Base-by-base conservation (phyloP, 1,284 basidiomycete species). In the Trichosporon faecale region DNA sequence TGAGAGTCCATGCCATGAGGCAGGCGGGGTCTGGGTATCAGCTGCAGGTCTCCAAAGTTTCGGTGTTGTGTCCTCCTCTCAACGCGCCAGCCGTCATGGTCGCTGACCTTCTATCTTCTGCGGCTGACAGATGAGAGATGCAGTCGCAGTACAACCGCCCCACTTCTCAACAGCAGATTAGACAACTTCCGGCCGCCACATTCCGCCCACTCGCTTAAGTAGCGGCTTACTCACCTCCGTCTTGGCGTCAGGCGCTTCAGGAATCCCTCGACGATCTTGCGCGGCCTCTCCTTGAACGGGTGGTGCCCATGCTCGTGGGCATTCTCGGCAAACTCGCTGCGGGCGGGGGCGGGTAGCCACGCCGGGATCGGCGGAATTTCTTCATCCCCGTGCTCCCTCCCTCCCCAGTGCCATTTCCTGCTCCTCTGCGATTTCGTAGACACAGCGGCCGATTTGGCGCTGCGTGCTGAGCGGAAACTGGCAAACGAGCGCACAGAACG, bases 181-280 rank as follows among this genome's bases (percentile, higher is more conserved):
- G n/a, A n/a, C n/a, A n/a, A n/a, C n/a, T n/a, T n/a, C n/a, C n/a
- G n/a, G n/a, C 9, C 11, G 11, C 35, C 9, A 37, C 35, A 14
- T 14, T 3, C 35, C 35, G 12, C 35, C 3, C 9, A 8, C 35
- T 37, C 35, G 35, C 35, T 37, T 37, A 37, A 23, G 18, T 4
- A 55, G 27, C 52, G 12, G 52, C 52, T 3, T 12, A 68, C 67
- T 65, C 64, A 68, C 67, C 64, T 60, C 52, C 65, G 52, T 12
- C 35, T 33, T 6, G 67, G 67, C 9, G 63, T 68, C 18, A 68
- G 52, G 52, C 67, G 67, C 18, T 65, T 68, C 46, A 68, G 52
- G 33, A 68, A 25, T 4, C 67, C 67, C 6, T 44, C 63, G 27
- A 68, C 64, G 37, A 68, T 68, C n/a, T 61, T 61, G 29, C 57